Percentiles rank a stretch among this genome's conserved stretches.
Conservation (phyloP, 1,139 yeast genomes). For the Schizosaccharomyces versatilis region DNA sequence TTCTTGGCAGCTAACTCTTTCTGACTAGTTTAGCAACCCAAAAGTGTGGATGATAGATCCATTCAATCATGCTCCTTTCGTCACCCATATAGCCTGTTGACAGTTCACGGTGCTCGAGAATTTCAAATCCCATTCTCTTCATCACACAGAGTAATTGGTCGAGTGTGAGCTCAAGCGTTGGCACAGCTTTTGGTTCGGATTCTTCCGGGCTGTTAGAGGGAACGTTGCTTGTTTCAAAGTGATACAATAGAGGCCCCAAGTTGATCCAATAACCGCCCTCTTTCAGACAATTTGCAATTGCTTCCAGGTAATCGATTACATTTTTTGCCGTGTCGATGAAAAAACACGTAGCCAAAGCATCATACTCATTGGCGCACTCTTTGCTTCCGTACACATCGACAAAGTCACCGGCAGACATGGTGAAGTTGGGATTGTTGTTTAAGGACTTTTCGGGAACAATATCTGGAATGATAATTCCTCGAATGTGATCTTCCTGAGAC, state of each 20-base stretch:
- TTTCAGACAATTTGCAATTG: constrained; percentile 32
- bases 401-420: constrained; percentile 66
- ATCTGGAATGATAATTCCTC: constrained; percentile 28
- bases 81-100: constrained; percentile 38
- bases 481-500: constrained; percentile 29
- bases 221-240: constrained; percentile 29
- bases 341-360: constrained; percentile 46
- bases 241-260: constrained; percentile 75
- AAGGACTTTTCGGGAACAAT: constrained; percentile 15
- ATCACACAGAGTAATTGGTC: constrained; percentile 36
- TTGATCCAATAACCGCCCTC: constrained; percentile 55
- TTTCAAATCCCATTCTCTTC: constrained; percentile 31
- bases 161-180: constrained; percentile 41
- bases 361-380: constrained; percentile 17
- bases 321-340: constrained; percentile 65
- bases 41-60: constrained; percentile 42
- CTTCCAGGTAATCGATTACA: constrained; percentile 41
- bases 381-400: constrained; percentile 41
- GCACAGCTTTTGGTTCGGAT: constrained; percentile 13
- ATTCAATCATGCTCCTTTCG: constrained; percentile 31
- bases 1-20: no score
- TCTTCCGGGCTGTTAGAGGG: constrained; percentile 18
- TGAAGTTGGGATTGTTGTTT: constrained; percentile 22
- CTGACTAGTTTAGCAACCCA: constrained; percentile 27
- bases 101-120: constrained; percentile 27